Evolutionary conservation across 108 stramenopile genomes (phyloP).

Genomic region (Chaetoceros muelleri): DNA sequence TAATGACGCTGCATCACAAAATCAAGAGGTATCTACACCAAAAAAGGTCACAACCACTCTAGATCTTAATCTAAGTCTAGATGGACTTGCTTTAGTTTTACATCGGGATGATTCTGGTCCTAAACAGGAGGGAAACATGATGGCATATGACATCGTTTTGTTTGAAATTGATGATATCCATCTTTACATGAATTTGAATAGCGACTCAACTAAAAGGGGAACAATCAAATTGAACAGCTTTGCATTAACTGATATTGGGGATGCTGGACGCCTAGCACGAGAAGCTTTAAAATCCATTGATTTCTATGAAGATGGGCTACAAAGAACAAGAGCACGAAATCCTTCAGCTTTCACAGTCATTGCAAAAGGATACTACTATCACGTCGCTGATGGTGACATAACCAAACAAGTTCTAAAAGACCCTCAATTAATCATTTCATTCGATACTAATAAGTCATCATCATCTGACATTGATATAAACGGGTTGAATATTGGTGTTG

Average conservation of each 20-base stretch:
- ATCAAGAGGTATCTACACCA: background rate
- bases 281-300: no score
- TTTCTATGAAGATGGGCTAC: constrained; percentile 1
- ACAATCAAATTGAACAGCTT: constrained; percentile 30
- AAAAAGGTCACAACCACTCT: constrained; percentile 2
- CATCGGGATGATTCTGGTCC: constrained; percentile 37
- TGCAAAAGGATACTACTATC: constrained; percentile 33
- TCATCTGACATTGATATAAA: constrained; percentile 7
- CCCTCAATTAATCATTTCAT: constrained; percentile 29
- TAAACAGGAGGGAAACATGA: constrained; percentile 17
- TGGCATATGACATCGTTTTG: constrained; percentile 35
- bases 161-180: constrained; percentile 27
- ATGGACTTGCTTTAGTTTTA: constrained; percentile 30
- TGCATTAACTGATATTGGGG: constrained; percentile 46
- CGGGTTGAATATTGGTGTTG: constrained; percentile 4
- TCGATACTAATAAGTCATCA: constrained; percentile 23
- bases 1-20: constrained; percentile 5
- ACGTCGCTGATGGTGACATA: constrained; percentile 9
- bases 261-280: constrained; percentile 31
- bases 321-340: constrained; percentile 8
- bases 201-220: constrained; percentile 19
- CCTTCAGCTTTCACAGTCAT: constrained; percentile 44
- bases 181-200: constrained; percentile 4
- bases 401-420: no score
- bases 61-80: constrained; percentile 31